These are phyloP conservation scores for Erythrobasidium yunnanense DNA, from an alignment of 768 basidiomycete species.

Conservation along the genomic window DNA sequence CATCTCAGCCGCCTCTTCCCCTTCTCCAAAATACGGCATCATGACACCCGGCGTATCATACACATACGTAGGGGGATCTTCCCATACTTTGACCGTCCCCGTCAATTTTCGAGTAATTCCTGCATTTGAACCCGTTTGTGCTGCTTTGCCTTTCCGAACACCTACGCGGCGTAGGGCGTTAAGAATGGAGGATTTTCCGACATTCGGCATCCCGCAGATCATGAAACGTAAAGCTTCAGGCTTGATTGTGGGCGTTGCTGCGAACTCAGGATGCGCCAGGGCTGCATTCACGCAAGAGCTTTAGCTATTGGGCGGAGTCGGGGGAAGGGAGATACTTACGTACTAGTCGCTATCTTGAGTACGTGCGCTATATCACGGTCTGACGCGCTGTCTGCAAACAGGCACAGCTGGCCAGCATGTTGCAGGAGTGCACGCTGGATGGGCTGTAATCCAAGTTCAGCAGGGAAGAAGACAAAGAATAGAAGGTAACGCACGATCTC, in stretches of 20 bases:
- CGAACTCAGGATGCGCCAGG: slow-evolving; percentile 44
- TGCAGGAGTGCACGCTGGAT: slow-evolving; percentile 41
- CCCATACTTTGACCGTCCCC: slow-evolving; percentile 70
- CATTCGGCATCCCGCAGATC: slow-evolving; percentile 97
- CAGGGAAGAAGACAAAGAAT: too few species aligned
- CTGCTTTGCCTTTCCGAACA: slow-evolving; percentile 78
- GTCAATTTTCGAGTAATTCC: slow-evolving; percentile 83
- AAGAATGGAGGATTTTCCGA: slow-evolving; percentile 87
- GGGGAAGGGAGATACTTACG: slow-evolving; percentile 28
- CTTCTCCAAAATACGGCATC: slow-evolving; percentile 83
- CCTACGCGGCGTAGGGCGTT: slow-evolving; percentile 81
- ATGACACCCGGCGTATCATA: slow-evolving; percentile 95
- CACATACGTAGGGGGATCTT: slow-evolving; percentile 72
- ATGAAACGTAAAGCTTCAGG: slow-evolving; percentile 59
- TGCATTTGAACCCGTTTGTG: slow-evolving; percentile 76
- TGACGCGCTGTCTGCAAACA: slow-evolving; percentile 43
- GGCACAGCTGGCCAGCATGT: slow-evolving; percentile 41
- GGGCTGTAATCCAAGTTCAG: slow-evolving; percentile 37
- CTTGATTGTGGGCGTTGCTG: background rate
- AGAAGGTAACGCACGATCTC: slow-evolving; percentile 53
- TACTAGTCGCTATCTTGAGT: slow-evolving; percentile 42
- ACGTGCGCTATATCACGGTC: slow-evolving; percentile 42
- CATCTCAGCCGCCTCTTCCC: slow-evolving; percentile 72
- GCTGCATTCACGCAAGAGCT: background rate
- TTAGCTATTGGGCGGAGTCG: background rate